Conservation (phyloP, 768 basidiomycete species). For the Hypholoma fasciculare region DNA sequence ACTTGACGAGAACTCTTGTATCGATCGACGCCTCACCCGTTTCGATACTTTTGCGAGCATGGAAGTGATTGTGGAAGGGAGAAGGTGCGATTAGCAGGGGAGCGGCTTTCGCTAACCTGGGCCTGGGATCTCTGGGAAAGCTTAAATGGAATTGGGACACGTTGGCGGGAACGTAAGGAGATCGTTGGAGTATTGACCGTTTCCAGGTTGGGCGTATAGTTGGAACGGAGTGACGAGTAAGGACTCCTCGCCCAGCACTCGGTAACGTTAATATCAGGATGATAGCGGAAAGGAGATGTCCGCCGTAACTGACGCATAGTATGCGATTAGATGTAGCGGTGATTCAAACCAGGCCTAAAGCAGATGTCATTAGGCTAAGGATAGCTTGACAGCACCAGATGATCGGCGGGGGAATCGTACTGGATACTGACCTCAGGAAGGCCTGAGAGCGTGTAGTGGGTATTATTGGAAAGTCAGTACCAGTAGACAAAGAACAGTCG, state of each 20-base stretch:
- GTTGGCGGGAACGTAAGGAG: slow-evolving; percentile 1
- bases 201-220: background rate
- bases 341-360: background rate
- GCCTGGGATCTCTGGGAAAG: slow-evolving; percentile 22
- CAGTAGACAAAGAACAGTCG: background rate
- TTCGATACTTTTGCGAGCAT: slow-evolving; percentile 33
- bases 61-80: slow-evolving; percentile 10
- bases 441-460: too few relatives aligned
- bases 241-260: background rate
- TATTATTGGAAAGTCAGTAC: background rate
- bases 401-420: background rate
- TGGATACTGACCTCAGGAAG: background rate
- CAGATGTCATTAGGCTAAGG: background rate
- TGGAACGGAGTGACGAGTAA: background rate
- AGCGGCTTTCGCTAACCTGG: slow-evolving; percentile 8
- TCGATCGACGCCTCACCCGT: slow-evolving; percentile 17
- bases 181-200: background rate
- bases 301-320: too few relatives aligned
- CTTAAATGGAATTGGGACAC: slow-evolving; percentile 1
- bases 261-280: background rate
- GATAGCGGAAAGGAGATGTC: background rate
- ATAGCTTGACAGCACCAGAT: background rate
- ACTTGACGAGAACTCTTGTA: background rate
- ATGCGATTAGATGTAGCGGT: background rate
- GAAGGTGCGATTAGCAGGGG: slow-evolving; percentile 9